These are phyloP conservation scores for Mycena sp. DNA, from an alignment of 1,284 basidiomycete species.

Conservation along the genomic window DNA sequence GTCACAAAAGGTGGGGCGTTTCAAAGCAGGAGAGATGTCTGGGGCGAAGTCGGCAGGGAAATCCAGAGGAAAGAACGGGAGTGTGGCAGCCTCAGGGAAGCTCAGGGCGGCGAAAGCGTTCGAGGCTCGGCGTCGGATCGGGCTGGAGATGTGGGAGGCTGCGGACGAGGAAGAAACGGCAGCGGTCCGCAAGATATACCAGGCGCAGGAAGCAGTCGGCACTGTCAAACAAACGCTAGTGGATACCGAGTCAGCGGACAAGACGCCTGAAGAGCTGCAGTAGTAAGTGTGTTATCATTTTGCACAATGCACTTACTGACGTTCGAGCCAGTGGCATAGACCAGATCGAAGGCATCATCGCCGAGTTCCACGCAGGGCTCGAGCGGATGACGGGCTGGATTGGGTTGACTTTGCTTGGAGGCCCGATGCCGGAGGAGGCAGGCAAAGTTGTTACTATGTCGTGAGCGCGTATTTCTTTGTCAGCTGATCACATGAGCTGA, in stretches of 20 bases:
- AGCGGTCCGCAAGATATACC: neutral
- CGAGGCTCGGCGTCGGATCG: neutral
- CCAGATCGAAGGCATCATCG: neutral
- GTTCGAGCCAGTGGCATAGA: neutral
- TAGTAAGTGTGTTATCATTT: neutral
- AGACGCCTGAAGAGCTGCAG: conserved; percentile 6
- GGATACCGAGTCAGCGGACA: neutral
- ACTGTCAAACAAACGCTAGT: neutral
- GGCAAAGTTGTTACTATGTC: neutral
- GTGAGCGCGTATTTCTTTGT: neutral
- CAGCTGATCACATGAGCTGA: conserved; percentile 2
- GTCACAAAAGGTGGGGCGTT: neutral
- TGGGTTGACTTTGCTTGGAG: neutral
- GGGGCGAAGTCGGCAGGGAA: neutral
- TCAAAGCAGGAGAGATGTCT: neutral
- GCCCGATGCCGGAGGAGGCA: neutral
- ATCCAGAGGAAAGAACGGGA: neutral
- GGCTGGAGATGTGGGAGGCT: neutral
- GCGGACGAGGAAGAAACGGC: neutral
- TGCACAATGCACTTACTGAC: neutral
- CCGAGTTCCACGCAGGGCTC: conserved; percentile 1
- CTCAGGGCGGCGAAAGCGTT: no score
- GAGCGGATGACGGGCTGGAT: neutral
- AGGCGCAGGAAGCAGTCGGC: neutral
- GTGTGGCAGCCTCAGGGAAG: no score